Evolutionary conservation across 306 rosid species (phyloP).

Genomic region (Prunus kanzakura): DNA sequence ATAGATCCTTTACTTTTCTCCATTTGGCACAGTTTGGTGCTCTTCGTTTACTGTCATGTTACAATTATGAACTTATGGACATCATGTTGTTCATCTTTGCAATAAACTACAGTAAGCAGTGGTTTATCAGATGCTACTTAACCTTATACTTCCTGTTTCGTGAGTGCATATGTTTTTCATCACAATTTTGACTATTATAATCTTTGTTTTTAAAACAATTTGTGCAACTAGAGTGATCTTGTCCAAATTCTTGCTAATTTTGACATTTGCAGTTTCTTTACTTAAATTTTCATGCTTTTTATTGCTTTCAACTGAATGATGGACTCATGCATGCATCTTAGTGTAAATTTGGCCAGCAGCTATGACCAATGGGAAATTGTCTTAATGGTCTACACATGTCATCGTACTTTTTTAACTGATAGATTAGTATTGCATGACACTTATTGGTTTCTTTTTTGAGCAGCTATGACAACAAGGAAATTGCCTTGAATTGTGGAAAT

Average conservation of each 20-base stretch:
- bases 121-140: background rate
- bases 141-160: background rate
- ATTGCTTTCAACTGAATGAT: background rate
- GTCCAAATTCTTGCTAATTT: background rate
- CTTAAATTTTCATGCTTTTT: background rate
- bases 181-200: background rate
- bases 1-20: background rate
- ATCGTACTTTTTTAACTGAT: background rate
- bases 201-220: background rate
- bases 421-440: slow-evolving; percentile 9
- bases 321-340: background rate
- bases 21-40: background rate
- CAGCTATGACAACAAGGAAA: slow-evolving; percentile 98
- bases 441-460: slow-evolving; percentile 20
- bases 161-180: background rate
- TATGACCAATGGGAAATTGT: background rate
- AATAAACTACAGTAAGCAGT: background rate
- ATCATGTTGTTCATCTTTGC: background rate
- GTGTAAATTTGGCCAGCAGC: slow-evolving; percentile 5
- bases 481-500: slow-evolving; percentile 83
- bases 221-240: background rate
- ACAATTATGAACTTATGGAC: background rate
- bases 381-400: background rate
- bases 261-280: background rate
- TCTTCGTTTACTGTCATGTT: background rate